Percentiles rank a stretch among this genome's conserved stretches.
Conservation (phyloP, 2,329 filamentous ascomycete species). For the Endothia cerciana region DNA sequence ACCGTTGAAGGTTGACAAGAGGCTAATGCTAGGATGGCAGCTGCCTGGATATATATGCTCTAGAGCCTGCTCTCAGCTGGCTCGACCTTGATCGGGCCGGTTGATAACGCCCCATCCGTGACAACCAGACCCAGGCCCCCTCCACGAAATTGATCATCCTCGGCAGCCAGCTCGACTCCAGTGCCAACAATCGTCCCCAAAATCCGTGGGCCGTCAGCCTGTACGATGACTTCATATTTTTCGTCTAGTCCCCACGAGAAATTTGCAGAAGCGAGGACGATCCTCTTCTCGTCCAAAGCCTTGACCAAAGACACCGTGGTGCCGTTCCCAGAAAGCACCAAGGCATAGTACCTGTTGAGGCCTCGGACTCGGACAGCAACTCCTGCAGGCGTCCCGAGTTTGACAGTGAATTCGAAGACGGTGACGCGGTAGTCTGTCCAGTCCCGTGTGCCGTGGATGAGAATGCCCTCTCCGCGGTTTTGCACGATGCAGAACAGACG, state of each 20-base stretch:
- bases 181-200: constrained; percentile 16
- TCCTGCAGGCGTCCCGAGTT: constrained; percentile 34
- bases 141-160: constrained; percentile 30
- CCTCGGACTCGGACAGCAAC: constrained; percentile 36
- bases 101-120: constrained; percentile 32
- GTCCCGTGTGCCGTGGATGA: constrained; percentile 39
- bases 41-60: not conserved
- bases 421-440: constrained; percentile 37
- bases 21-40: not conserved
- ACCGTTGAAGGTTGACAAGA: not conserved
- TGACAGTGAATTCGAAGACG: constrained; percentile 33
- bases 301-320: constrained; percentile 32
- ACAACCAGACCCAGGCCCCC: constrained; percentile 34
- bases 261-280: constrained; percentile 22
- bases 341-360: constrained; percentile 38
- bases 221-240: constrained; percentile 29
- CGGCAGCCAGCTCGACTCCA: constrained; percentile 20
- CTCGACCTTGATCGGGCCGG: constrained; percentile 28
- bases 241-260: constrained; percentile 33
- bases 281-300: constrained; percentile 32
- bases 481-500: constrained; percentile 35
- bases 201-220: constrained; percentile 20
- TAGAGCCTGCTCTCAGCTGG: not conserved
- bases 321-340: constrained; percentile 30
- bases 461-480: constrained; percentile 37